Evolutionary conservation across 2,329 filamentous ascomycete genomes (phyloP), one percentile per base, ranked within the genome.

Genomic region (Fulvia fulva): DNA sequence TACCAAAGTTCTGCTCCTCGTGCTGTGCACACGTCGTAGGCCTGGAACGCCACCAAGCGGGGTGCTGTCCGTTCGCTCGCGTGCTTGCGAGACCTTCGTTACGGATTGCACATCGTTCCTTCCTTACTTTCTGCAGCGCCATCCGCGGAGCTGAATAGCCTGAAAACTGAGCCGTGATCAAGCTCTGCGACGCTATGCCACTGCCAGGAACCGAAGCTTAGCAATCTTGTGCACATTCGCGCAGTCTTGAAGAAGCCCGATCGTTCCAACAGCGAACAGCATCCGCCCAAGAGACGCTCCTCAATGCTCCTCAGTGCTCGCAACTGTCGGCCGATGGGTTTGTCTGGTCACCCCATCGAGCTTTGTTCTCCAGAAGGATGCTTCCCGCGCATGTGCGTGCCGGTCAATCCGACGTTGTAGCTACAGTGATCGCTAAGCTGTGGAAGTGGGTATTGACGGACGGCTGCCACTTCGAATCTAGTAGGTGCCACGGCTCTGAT

Each of bases 171-270:
- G 8, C n/a, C 25, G 14, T 12, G 11, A 14, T 50, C 47, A 30
- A 50, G 47, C 47, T 50, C 26, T 16, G 8, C 12, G 25, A 26
- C 47, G 47, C 26, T n/a, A 23, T 9, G 12, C 23, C 22, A 46
- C 28, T 51, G 52, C 43, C 52, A 46, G 52, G 37, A 25, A 54
- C 37, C 3, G 26, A 54, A 45, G 44, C 51, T 47, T 46, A 32
- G 49, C 43, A 41, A 5, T 51, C 32, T 30, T 50, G 47, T n/a
- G 14, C 5, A 19, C 37, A 5, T 3, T n/a, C 5, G 37, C 19
- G 16, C 8, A n/a, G 37, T 3, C 16, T n/a, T 41, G 2, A 7
- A 12, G 12, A 32, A 32, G 28, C n/a, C n/a, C n/a, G n/a, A 5
- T 30, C 28, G 28, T 30, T 30, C 28, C 28, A 5, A 30, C 28